phyloP scores from a whole-genome alignment of 371 early-diverging fungal species.

The Phascolomyces articulosus region DNA sequence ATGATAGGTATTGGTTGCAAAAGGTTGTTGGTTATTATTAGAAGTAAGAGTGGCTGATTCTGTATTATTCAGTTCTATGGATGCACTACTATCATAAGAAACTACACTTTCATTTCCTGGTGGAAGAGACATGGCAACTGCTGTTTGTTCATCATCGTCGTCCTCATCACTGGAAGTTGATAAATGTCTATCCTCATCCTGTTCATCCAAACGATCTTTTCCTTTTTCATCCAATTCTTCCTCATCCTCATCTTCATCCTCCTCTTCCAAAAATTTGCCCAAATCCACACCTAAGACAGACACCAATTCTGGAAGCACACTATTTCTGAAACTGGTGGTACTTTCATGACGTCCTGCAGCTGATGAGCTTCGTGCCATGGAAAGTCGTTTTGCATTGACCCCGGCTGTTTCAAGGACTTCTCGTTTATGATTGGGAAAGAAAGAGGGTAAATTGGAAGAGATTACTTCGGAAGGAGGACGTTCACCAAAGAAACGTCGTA shows the following conservation, averaged over 20 bases:
- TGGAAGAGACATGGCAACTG: not conserved
- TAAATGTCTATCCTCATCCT: not conserved
- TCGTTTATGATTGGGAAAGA: conserved; percentile 78
- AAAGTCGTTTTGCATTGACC: conserved; percentile 50
- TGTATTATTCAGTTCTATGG: not conserved
- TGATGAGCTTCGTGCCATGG: conserved; percentile 44
- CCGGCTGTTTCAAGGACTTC: conserved; percentile 55
- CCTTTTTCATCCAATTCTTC: not conserved
- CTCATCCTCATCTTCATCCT: conserved; percentile 36
- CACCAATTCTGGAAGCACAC: conserved; percentile 52
- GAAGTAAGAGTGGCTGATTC: not conserved
- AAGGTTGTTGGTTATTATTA: not conserved
- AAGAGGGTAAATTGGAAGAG: conserved; percentile 83
- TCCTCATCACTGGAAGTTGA: not conserved
- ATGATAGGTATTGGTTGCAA: not conserved
- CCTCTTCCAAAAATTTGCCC: conserved; percentile 50
- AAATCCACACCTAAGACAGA: conserved; percentile 53
- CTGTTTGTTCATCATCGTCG: not conserved
- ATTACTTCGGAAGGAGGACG: conserved; percentile 93
- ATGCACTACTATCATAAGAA: conserved; percentile 4
- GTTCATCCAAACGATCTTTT: not conserved
- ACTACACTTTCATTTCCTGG: not conserved
- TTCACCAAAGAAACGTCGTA: conserved; percentile 81
- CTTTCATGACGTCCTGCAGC: conserved; percentile 18
- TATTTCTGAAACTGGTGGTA: conserved; percentile 37